Evolutionary conservation across 352 stramenopile genomes (phyloP).

Genomic region (Phytophthora hybrid): DNA sequence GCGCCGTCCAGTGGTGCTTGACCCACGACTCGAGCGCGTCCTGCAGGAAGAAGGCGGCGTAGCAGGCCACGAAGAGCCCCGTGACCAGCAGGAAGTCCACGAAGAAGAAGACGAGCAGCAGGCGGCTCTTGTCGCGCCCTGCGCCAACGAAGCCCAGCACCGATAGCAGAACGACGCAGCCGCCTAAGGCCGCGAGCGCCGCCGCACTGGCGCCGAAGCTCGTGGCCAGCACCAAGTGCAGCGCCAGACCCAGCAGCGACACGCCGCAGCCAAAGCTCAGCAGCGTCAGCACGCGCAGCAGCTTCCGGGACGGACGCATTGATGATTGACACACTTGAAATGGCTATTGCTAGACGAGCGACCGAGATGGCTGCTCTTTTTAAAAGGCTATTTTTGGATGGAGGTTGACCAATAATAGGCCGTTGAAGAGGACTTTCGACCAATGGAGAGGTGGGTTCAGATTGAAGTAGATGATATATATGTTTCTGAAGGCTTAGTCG

Average conservation of each 20-base stretch:
- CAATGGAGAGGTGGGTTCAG: not conserved
- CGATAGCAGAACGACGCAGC: conserved; percentile 59
- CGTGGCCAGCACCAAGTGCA: conserved; percentile 60
- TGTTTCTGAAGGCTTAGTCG: not conserved
- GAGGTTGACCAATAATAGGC: not conserved
- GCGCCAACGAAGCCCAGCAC: conserved; percentile 71
- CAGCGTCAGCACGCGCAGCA: conserved; percentile 66
- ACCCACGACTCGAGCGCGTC: conserved; percentile 74
- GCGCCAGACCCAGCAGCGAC: conserved; percentile 57
- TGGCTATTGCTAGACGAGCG: conserved; percentile 5
- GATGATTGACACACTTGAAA: not conserved
- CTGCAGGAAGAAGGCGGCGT: conserved; percentile 73
- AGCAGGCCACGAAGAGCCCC: conserved; percentile 68
- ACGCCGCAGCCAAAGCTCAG: conserved; percentile 64
- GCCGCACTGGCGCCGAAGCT: conserved; percentile 63
- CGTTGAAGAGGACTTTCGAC: not conserved
- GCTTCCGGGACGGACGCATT: conserved; percentile 69
- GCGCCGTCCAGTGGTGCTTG: conserved; percentile 75
- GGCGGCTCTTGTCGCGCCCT: conserved; percentile 65
- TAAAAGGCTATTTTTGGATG: conserved; percentile 17
- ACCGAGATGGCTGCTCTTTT: not conserved
- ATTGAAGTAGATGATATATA: not conserved
- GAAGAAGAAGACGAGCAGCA: conserved; percentile 84
- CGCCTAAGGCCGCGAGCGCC: conserved; percentile 53
- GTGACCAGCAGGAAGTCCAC: conserved; percentile 72